Conservation (phyloP, 805 yeast species). For the Nakazawaea ernobii region DNA sequence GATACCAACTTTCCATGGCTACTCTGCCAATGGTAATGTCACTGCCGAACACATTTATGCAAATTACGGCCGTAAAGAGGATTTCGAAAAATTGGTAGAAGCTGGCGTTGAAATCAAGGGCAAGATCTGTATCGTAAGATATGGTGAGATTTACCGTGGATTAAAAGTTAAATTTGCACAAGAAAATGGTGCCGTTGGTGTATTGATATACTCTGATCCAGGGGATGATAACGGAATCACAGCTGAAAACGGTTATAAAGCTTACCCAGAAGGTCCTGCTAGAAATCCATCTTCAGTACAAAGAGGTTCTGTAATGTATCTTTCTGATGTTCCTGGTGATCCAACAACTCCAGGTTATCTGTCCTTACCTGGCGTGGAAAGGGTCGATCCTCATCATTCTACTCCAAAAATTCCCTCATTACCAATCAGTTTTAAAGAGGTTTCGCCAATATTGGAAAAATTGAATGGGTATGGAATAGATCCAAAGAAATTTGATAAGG, state of each 20-base stretch:
- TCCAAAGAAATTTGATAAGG: slow-evolving; percentile 26
- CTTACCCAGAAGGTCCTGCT: slow-evolving; percentile 66
- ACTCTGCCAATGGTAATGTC: slow-evolving; percentile 62
- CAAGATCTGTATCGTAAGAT: slow-evolving; percentile 52
- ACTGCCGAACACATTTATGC: slow-evolving; percentile 54
- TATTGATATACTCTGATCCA: slow-evolving; percentile 41
- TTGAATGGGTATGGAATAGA: slow-evolving; percentile 55
- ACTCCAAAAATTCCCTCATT: slow-evolving; percentile 59
- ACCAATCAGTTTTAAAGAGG: slow-evolving; percentile 53
- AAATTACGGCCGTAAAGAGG: slow-evolving; percentile 52
- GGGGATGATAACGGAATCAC: slow-evolving; percentile 36
- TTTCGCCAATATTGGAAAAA: slow-evolving; percentile 45
- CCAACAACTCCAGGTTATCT: slow-evolving; percentile 61
- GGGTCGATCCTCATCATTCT: slow-evolving; percentile 35
- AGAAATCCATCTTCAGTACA: slow-evolving; percentile 65
- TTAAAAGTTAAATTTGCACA: slow-evolving; percentile 63
- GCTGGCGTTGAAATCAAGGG: slow-evolving; percentile 41
- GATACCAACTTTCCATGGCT: slow-evolving; percentile 63
- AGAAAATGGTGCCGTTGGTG: slow-evolving; percentile 57
- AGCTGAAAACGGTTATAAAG: slow-evolving; percentile 41
- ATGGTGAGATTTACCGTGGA: slow-evolving; percentile 61
- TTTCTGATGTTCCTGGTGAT: slow-evolving; percentile 44
- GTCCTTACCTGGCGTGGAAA: slow-evolving; percentile 33
- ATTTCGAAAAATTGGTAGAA: slow-evolving; percentile 36
- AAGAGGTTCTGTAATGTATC: slow-evolving; percentile 40